These are phyloP conservation scores for Amanita rubescens DNA, from an alignment of 768 basidiomycete genomes.

Conservation along the genomic window DNA sequence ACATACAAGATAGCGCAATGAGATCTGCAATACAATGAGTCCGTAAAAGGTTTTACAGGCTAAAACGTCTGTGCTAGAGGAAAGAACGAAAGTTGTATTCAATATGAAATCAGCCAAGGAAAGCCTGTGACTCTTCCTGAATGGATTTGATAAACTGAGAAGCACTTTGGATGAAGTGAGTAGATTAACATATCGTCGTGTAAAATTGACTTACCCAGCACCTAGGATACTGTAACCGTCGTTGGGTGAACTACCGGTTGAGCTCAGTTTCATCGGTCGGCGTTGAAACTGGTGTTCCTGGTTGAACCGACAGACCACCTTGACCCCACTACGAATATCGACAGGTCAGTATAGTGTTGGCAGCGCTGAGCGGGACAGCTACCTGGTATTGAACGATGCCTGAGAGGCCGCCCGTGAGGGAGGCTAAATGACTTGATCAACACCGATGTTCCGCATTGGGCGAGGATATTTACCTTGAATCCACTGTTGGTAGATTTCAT, in stretches of 20 bases:
- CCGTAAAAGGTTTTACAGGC: too few relatives aligned
- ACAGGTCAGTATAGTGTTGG: conserved; percentile 12
- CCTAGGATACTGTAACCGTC: conserved; percentile 52
- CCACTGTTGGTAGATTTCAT: conserved; percentile 49
- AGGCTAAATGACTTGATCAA: conserved; percentile 23
- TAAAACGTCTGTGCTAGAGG: neutral
- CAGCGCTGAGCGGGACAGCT: neutral
- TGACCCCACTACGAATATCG: conserved; percentile 48
- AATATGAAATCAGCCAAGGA: conserved; percentile 8
- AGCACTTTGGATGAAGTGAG: conserved; percentile 16
- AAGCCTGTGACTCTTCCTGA: conserved; percentile 23
- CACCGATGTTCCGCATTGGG: neutral
- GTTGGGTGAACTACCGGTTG: conserved; percentile 50
- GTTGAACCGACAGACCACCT: conserved; percentile 35
- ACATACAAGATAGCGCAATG: too few relatives aligned
- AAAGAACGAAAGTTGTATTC: neutral
- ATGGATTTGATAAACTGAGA: conserved; percentile 23
- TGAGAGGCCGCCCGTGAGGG: conserved; percentile 31
- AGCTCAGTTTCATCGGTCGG: conserved; percentile 25
- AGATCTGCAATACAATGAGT: too few relatives aligned
- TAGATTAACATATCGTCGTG: neutral
- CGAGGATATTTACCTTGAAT: conserved; percentile 28
- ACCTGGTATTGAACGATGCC: conserved; percentile 45
- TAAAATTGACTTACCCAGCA: conserved; percentile 26
- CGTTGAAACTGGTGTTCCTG: conserved; percentile 39